These are phyloP conservation scores for Emergomyces orientalis DNA, from an alignment of 2,329 filamentous ascomycete genomes.

Conservation along the genomic window DNA sequence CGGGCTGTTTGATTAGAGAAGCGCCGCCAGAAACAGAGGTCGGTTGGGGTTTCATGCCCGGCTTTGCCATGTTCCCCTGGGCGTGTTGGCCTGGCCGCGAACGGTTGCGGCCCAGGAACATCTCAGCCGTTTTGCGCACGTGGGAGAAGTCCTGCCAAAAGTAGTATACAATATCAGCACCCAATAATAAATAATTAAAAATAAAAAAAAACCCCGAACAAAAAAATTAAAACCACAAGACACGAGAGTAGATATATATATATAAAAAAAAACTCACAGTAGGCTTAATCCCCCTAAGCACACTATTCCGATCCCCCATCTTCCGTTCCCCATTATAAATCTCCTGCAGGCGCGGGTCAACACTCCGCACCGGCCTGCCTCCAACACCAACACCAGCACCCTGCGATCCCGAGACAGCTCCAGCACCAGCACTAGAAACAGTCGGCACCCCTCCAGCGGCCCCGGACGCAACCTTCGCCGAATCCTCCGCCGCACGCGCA, in stretches of 20 bases:
- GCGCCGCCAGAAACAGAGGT: slow-evolving; percentile 31
- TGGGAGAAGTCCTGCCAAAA: slow-evolving; percentile 96
- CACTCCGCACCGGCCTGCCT: slow-evolving; percentile 51
- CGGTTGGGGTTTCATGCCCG: slow-evolving; percentile 24
- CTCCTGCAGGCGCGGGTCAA: slow-evolving; percentile 73
- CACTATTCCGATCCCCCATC: slow-evolving; percentile 86
- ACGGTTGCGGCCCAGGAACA: slow-evolving; percentile 57
- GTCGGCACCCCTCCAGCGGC: slow-evolving; percentile 36
- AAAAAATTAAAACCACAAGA: too few species aligned
- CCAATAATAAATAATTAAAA: slow-evolving; percentile 5
- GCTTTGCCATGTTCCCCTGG: slow-evolving; percentile 23
- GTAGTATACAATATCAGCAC: too few species aligned
- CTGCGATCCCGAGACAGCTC: slow-evolving; percentile 34
- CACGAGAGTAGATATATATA: too few species aligned
- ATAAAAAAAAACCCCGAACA: slow-evolving; percentile 16
- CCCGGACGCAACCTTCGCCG: slow-evolving; percentile 44
- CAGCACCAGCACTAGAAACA: slow-evolving; percentile 30
- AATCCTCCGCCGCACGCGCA: slow-evolving; percentile 34
- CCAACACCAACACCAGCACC: slow-evolving; percentile 34
- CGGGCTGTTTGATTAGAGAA: slow-evolving; percentile 33
- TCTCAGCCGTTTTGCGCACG: slow-evolving; percentile 73
- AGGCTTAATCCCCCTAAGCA: slow-evolving; percentile 76
- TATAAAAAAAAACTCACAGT: too few species aligned
- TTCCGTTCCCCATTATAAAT: slow-evolving; percentile 88
- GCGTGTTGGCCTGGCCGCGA: slow-evolving; percentile 30